phyloP scores from a whole-genome alignment of 768 basidiomycete genomes.

The Agaricus subrufescens region DNA sequence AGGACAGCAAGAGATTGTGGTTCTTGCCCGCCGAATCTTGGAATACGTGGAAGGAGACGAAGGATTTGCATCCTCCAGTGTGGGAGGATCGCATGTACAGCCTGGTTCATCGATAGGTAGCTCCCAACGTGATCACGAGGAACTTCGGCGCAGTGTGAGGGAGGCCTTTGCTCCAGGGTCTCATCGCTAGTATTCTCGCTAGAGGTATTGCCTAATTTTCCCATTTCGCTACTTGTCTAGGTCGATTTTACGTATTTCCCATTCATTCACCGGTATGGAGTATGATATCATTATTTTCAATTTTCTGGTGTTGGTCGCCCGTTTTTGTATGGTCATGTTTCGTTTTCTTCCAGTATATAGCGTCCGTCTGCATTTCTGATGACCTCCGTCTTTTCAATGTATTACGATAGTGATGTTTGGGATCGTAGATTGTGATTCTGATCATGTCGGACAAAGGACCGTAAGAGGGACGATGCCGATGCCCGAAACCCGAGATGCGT shows the following conservation, averaged over 20 bases:
- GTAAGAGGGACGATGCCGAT: no score
- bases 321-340: neutral
- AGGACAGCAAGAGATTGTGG: slow-evolving; percentile 88
- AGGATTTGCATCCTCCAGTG: slow-evolving; percentile 59
- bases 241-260: slow-evolving; percentile 12
- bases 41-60: slow-evolving; percentile 80
- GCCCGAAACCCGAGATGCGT: no score
- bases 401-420: no score
- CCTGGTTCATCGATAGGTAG: slow-evolving; percentile 66
- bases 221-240: slow-evolving; percentile 4
- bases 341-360: neutral
- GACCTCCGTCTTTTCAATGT: no score
- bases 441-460: no score
- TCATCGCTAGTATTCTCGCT: slow-evolving; percentile 36
- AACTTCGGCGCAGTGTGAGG: slow-evolving; percentile 74
- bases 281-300: slow-evolving; percentile 5
- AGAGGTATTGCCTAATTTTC: slow-evolving; percentile 10
- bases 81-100: slow-evolving; percentile 60
- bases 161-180: slow-evolving; percentile 75
- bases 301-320: neutral
- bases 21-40: slow-evolving; percentile 78
- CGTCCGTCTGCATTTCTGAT: no score
- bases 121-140: slow-evolving; percentile 69
- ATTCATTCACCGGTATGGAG: slow-evolving; percentile 2
- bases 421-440: no score